Percentiles rank a stretch among this genome's conserved stretches.
These are phyloP conservation scores for Saprolegnia parasitica DNA, from an alignment of 352 stramenopile genomes.

Conservation along the genomic window DNA sequence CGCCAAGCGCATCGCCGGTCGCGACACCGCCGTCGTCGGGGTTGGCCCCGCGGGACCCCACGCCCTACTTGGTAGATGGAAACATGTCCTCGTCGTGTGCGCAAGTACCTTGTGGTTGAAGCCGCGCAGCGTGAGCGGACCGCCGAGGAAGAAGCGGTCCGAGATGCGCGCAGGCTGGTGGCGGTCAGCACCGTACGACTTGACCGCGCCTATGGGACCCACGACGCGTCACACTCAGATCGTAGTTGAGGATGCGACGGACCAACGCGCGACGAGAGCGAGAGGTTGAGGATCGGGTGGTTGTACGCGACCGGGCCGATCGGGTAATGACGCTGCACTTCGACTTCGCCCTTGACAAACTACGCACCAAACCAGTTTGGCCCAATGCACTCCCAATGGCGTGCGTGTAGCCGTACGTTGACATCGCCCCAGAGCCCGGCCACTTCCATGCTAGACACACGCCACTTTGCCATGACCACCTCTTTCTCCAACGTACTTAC, in stretches of 20 bases:
- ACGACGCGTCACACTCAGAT: slow-evolving; percentile 37
- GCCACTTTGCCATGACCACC: too few relatives aligned
- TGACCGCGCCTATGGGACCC: slow-evolving; percentile 17
- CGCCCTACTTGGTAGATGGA: slow-evolving; percentile 47
- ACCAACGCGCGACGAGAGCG: slow-evolving; percentile 68
- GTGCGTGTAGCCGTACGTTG: slow-evolving; percentile 5
- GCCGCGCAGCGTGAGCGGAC: slow-evolving; percentile 81
- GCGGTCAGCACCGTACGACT: slow-evolving; percentile 21
- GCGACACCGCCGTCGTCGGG: slow-evolving; percentile 79
- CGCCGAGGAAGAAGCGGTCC: slow-evolving; percentile 89
- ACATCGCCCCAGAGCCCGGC: slow-evolving; percentile 83
- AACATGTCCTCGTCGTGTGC: slow-evolving; percentile 32
- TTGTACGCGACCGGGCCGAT: slow-evolving; percentile 61
- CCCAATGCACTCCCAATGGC: not conserved
- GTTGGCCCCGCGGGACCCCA: slow-evolving; percentile 76
- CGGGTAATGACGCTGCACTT: slow-evolving; percentile 76
- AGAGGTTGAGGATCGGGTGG: slow-evolving; percentile 75
- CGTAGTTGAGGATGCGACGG: slow-evolving; percentile 63
- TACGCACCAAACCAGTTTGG: too few relatives aligned
- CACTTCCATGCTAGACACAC: slow-evolving; percentile 80
- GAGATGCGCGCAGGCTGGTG: slow-evolving; percentile 78
- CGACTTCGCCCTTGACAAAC: slow-evolving; percentile 85
- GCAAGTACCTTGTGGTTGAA: slow-evolving; percentile 63
- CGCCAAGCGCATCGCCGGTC: slow-evolving; percentile 80
- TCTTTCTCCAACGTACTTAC: slow-evolving; percentile 39